These are phyloP conservation scores for Brettanomyces bruxellensis DNA, from an alignment of 805 yeast species.

Conservation along the genomic window DNA sequence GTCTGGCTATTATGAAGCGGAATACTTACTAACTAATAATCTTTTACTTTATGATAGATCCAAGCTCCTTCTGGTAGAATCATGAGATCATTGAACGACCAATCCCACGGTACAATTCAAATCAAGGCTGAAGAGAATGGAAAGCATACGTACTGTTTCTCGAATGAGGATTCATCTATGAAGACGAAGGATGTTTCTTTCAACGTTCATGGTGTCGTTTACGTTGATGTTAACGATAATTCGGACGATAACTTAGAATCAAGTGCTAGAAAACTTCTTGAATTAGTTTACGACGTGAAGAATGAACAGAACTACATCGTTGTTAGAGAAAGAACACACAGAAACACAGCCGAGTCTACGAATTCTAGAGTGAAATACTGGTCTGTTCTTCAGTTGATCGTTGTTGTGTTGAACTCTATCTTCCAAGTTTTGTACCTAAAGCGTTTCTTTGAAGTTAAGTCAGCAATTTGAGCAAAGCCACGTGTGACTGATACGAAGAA, in stretches of 20 bases:
- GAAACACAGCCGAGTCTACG: conserved; percentile 97
- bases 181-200: conserved; percentile 87
- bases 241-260: conserved; percentile 73
- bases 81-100: conserved; percentile 39
- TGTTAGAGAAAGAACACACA: conserved; percentile 92
- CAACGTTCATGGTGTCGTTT: conserved; percentile 89
- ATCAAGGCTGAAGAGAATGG: conserved; percentile 61
- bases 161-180: conserved; percentile 68
- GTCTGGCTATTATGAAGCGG: conserved; percentile 2
- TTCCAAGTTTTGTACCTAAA: conserved; percentile 92
- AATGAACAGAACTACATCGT: conserved; percentile 91
- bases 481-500: no score
- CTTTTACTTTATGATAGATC: conserved; percentile 3
- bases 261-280: conserved; percentile 67
- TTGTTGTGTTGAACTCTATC: conserved; percentile 77
- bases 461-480: conserved; percentile 52
- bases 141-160: conserved; percentile 80
- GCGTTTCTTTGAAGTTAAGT: conserved; percentile 91
- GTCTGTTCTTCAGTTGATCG: conserved; percentile 84
- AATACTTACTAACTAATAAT: background rate
- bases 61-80: conserved; percentile 37
- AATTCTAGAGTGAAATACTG: conserved; percentile 97
- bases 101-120: conserved; percentile 75
- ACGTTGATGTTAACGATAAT: conserved; percentile 62
- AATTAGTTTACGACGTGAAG: conserved; percentile 75